Base-by-base conservation (phyloP, 805 yeast genomes). In the Metschnikowia bowlesiae region DNA sequence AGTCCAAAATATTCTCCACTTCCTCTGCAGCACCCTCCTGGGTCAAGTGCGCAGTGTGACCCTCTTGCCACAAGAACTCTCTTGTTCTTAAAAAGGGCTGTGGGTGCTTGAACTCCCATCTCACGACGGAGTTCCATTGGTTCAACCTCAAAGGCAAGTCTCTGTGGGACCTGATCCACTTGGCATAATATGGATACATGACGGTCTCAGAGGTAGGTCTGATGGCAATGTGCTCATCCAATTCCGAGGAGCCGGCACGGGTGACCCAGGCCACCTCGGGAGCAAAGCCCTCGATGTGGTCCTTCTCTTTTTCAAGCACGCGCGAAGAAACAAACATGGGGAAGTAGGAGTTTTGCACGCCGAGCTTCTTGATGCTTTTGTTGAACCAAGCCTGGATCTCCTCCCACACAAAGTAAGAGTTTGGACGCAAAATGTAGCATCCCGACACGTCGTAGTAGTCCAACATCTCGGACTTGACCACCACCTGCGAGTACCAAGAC, bases 241-340 rank as follows among this genome's bases (percentile, higher is more conserved):
- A 79, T 45, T 94, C 98, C 33, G 96, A 86, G 32, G 75, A 69
- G 63, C 99, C 99, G 48, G 99, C 99, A 63, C 78, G 83, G 50
- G 99, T 94, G 60, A 94, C 99, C 99, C 99, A 94, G 28, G 99
- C 99, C 50, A 94, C 99, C 73, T 94, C 99, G 28, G 99, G 99
- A 43, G 99, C 99, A 69, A 94, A 94, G 41, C 99, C 99, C 73
- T 94, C 99, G 61, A 94, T 83, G 68, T 94, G 99, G 67, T 94
- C 99, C 74, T 94, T 94, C 78, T 94, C 99, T 75, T 85, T 89
- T 75, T 95, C 98, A 63, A 94, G 78, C 22, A 95, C 99, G 61
- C 84, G 82, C 43, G 88, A 78, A 8, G 97, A 90, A 46, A 94
- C 98, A 66, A 94, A 94, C 97, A 94, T 89, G 57, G 99, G 99